These are phyloP conservation scores for Camellia sinensis DNA, from an alignment of 148 eudicot species.

Conservation along the genomic window DNA sequence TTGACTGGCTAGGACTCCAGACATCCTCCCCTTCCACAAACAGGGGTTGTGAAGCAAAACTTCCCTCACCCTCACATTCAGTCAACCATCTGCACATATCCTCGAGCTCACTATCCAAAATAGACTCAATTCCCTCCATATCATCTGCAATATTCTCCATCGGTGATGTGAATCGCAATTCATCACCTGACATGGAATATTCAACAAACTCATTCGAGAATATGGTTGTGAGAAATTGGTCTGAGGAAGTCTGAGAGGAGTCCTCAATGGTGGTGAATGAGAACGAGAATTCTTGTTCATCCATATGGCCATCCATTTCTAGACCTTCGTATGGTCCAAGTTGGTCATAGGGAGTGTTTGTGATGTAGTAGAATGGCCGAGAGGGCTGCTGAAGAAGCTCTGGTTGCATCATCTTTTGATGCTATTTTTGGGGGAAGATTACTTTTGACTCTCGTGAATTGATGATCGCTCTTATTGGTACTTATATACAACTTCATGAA, in stretches of 20 bases:
- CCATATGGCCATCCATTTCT: slow-evolving; percentile 3
- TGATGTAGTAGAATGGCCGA: slow-evolving; percentile 18
- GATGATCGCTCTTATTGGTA: neutral
- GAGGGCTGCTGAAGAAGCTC: slow-evolving; percentile 19
- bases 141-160: slow-evolving; percentile 8
- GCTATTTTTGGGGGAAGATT: neutral
- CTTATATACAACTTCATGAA: slow-evolving; percentile 8
- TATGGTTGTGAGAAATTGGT: slow-evolving; percentile 12
- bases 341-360: slow-evolving; percentile 12
- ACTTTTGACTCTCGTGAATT: neutral
- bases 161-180: neutral
- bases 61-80: slow-evolving; percentile 5
- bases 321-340: neutral
- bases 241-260: slow-evolving; percentile 21
- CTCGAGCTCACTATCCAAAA: slow-evolving; percentile 6
- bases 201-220: slow-evolving; percentile 13
- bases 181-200: slow-evolving; percentile 7
- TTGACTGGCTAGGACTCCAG: slow-evolving; percentile 17
- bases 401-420: slow-evolving; percentile 31
- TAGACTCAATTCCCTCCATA: slow-evolving; percentile 7
- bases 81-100: slow-evolving; percentile 17
- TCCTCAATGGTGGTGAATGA: slow-evolving; percentile 21
- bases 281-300: slow-evolving; percentile 19
- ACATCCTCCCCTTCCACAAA: slow-evolving; percentile 18
- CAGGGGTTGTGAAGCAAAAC: neutral